phyloP scores from a whole-genome alignment of 2,329 filamentous ascomycete species.

The Davidsoniella australis region DNA sequence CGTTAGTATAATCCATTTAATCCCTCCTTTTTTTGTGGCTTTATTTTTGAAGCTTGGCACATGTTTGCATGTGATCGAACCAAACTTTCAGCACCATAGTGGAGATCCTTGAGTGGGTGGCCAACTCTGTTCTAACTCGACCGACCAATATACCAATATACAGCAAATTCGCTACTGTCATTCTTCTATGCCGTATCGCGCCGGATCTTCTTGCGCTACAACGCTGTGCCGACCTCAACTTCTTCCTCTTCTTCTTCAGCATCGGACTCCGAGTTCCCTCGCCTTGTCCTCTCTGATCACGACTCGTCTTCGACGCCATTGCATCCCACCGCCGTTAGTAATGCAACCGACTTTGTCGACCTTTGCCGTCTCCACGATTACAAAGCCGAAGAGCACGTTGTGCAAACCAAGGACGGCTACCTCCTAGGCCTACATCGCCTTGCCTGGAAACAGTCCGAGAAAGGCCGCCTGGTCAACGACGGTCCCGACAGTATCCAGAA shows the following conservation, averaged over 20 bases:
- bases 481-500: conserved; percentile 54
- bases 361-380: conserved; percentile 87
- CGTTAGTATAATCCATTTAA: conserved; percentile 35
- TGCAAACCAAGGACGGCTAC: conserved; percentile 88
- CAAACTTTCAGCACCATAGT: background rate
- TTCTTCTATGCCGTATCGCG: conserved; percentile 73
- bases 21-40: background rate
- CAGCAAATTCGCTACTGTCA: conserved; percentile 62
- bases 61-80: conserved; percentile 11
- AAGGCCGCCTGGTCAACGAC: conserved; percentile 59
- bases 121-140: background rate
- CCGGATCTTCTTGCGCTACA: conserved; percentile 53
- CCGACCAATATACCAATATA: no score
- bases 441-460: conserved; percentile 67
- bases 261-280: conserved; percentile 22
- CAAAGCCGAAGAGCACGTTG: conserved; percentile 86
- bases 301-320: conserved; percentile 33
- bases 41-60: conserved; percentile 8
- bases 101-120: no score
- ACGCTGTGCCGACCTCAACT: background rate
- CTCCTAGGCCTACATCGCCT: conserved; percentile 78
- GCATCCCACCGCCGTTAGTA: conserved; percentile 54
- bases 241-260: conserved; percentile 18
- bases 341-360: conserved; percentile 82
- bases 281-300: background rate